A percentile compares a stretch with the other conserved stretches of the same genome.
These are phyloP conservation scores for Parafenestella ontariensis DNA, from an alignment of 2,329 filamentous ascomycete genomes.

Conservation along the genomic window DNA sequence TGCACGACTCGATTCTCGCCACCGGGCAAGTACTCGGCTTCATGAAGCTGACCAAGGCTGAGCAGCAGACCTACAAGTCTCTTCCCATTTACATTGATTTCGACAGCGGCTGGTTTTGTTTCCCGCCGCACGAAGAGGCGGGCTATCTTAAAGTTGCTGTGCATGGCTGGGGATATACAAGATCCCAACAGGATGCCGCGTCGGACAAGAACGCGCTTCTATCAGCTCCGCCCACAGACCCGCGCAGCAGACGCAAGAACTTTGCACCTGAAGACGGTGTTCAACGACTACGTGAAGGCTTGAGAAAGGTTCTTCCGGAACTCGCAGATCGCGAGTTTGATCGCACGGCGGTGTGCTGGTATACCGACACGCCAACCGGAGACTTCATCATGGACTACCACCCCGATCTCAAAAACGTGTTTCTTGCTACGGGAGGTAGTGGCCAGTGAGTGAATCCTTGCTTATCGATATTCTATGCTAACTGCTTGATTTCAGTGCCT, in stretches of 20 bases:
- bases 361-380: conserved; percentile 73
- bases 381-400: conserved; percentile 77
- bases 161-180: conserved; percentile 70
- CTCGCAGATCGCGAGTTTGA: conserved; percentile 67
- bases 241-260: conserved; percentile 47
- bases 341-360: conserved; percentile 74
- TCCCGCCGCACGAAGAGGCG: conserved; percentile 58
- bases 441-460: conserved; percentile 56
- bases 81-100: conserved; percentile 31
- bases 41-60: conserved; percentile 9
- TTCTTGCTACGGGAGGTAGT: conserved; percentile 68
- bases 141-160: conserved; percentile 72
- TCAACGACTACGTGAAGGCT: conserved; percentile 5
- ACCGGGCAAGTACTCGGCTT: conserved; percentile 15
- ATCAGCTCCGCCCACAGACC: conserved; percentile 36
- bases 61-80: conserved; percentile 2
- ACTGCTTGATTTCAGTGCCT: conserved; percentile 15
- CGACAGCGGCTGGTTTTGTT: conserved; percentile 59
- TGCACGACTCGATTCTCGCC: conserved; percentile 15
- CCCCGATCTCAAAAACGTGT: conserved; percentile 65
- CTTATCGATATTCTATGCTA: background rate
- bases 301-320: conserved; percentile 10
- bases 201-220: conserved; percentile 1
- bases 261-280: conserved; percentile 22
- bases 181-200: background rate